These are phyloP conservation scores for Xylaria polymorpha DNA, from an alignment of 2,329 filamentous ascomycete species.

Conservation along the genomic window DNA sequence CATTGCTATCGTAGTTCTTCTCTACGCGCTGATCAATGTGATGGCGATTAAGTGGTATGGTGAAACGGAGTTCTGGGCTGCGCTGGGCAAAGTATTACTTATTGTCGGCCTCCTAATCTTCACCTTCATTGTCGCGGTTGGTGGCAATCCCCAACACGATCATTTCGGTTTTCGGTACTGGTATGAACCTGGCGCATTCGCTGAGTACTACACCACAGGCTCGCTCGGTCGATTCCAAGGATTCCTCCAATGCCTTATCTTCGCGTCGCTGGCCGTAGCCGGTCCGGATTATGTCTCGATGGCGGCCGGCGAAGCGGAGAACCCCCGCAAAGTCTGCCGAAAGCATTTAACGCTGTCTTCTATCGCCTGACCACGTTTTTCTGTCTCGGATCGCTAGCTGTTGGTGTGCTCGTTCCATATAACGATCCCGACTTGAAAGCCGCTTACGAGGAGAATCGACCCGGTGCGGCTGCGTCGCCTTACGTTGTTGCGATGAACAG, in stretches of 20 bases:
- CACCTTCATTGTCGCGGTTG: conserved; percentile 85
- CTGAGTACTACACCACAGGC: conserved; percentile 71
- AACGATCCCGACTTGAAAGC: conserved; percentile 70
- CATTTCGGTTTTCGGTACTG: conserved; percentile 78
- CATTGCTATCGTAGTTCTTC: conserved; percentile 68
- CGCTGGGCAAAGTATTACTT: conserved; percentile 77
- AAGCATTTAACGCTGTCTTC: conserved; percentile 82
- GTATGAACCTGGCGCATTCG: conserved; percentile 76
- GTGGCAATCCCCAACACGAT: conserved; percentile 79
- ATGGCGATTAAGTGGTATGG: conserved; percentile 80
- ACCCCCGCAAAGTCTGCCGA: conserved; percentile 77
- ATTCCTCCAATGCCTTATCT: conserved; percentile 79
- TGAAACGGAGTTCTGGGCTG: conserved; percentile 80
- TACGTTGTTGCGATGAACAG: conserved; percentile 76
- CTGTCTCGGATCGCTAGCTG: conserved; percentile 76
- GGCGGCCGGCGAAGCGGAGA: conserved; percentile 76
- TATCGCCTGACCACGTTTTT: conserved; percentile 82
- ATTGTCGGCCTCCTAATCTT: conserved; percentile 78
- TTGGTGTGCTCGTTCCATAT: conserved; percentile 78
- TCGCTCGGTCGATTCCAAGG: conserved; percentile 78
- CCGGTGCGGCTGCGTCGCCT: conserved; percentile 76
- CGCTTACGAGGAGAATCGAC: conserved; percentile 68
- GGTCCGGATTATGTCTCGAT: conserved; percentile 70
- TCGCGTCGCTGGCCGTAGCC: conserved; percentile 73
- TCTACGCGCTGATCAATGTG: conserved; percentile 71